A percentile compares a stretch with the other conserved stretches of the same genome.
Conservation (phyloP, 1,284 basidiomycete genomes). For the Farysia itapuensis region DNA sequence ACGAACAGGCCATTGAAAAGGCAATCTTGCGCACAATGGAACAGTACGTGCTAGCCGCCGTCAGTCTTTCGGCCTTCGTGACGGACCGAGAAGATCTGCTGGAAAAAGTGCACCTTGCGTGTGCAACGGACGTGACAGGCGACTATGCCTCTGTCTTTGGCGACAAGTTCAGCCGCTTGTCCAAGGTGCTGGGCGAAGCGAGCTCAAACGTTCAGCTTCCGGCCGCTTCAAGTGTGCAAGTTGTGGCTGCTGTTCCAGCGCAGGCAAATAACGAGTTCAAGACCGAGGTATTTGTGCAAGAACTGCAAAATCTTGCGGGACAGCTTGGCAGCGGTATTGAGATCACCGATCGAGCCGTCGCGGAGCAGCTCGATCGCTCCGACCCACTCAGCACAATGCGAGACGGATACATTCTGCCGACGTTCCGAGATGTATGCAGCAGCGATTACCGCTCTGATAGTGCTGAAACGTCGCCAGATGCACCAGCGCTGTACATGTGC, state of each 20-base stretch:
- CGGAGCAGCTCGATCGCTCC: conserved; percentile 25
- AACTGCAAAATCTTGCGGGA: conserved; percentile 28
- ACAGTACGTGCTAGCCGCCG: conserved; percentile 27
- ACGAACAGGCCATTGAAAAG: conserved; percentile 33
- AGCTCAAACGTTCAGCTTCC: conserved; percentile 11
- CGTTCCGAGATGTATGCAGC: conserved; percentile 35
- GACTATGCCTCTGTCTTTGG: conserved; percentile 22
- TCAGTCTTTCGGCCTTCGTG: conserved; percentile 27
- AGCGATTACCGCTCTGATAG: conserved; percentile 8
- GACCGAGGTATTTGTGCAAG: conserved; percentile 11
- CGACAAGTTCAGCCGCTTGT: conserved; percentile 26
- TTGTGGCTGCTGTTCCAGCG: neutral
- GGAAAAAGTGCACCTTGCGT: conserved; percentile 21
- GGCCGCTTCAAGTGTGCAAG: neutral
- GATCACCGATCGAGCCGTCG: conserved; percentile 32
- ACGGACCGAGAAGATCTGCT: conserved; percentile 27
- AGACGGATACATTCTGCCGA: conserved; percentile 37
- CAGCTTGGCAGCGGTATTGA: conserved; percentile 15
- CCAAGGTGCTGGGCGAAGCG: conserved; percentile 34
- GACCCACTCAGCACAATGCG: conserved; percentile 36
- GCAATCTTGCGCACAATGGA: conserved; percentile 37
- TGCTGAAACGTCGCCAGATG: conserved; percentile 21
- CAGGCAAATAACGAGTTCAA: conserved; percentile 30
- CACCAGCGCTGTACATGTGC: conserved; percentile 76
- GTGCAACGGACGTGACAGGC: conserved; percentile 22